Conservation (phyloP, 1,139 yeast species). For the Geotrichum australiense region DNA sequence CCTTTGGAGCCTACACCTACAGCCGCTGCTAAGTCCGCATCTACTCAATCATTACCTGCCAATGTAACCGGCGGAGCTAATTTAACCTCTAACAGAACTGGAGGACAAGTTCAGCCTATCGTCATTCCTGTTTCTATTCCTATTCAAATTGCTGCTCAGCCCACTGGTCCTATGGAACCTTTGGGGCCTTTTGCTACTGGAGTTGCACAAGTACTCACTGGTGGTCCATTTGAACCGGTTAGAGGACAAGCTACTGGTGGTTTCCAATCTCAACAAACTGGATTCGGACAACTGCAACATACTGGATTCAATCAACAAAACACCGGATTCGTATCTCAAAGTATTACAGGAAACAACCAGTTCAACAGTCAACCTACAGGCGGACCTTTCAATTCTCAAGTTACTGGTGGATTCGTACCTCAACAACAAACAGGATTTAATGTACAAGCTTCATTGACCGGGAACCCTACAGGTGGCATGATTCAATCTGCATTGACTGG, state of each 20-base stretch:
- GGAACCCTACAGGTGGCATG: conserved; percentile 1
- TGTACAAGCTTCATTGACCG: neutral
- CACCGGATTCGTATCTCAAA: conserved; percentile 10
- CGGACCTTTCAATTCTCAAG: conserved; percentile 13
- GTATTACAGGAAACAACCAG: conserved; percentile 17
- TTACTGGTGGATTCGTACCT: conserved; percentile 7
- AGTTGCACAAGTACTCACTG: conserved; percentile 28
- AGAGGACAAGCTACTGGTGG: conserved; percentile 12
- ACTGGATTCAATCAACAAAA: conserved; percentile 7
- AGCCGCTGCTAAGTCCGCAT: conserved; percentile 10
- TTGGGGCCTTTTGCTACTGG: conserved; percentile 35
- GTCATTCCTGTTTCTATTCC: conserved; percentile 18
- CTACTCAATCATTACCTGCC: conserved; percentile 4
- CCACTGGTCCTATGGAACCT: conserved; percentile 35
- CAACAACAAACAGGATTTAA: conserved; percentile 3
- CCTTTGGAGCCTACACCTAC: conserved; percentile 12
- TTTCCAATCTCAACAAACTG: conserved; percentile 6
- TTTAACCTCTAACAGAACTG: conserved; percentile 6
- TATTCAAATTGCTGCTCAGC: conserved; percentile 15
- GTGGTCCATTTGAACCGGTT: conserved; percentile 15
- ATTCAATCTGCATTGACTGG: conserved; percentile 1
- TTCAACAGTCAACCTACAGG: conserved; percentile 7
- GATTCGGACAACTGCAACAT: conserved; percentile 2
- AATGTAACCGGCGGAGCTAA: conserved; percentile 14
- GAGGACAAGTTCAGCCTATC: conserved; percentile 6